A percentile compares a stretch with the other conserved stretches of the same genome.
These are phyloP conservation scores for Dillenia suffruticosa DNA, from an alignment of 164 flowering plant species.

Conservation along the genomic window DNA sequence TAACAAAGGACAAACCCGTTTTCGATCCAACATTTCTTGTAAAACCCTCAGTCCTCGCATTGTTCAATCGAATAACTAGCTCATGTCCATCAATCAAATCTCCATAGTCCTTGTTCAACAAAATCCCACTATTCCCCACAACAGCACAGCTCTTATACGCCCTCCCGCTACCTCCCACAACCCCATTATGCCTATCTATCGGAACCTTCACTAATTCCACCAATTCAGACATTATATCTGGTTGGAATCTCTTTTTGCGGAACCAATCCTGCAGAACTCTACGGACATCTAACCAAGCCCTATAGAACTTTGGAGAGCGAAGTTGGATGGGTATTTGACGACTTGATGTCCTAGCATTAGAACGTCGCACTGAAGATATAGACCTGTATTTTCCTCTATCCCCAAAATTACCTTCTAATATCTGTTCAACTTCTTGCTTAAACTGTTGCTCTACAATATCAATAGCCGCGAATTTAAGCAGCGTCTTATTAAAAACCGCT, in stretches of 20 bases:
- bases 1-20: slow-evolving; percentile 66
- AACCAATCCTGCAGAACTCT: slow-evolving; percentile 55
- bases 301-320: slow-evolving; percentile 46
- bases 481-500: slow-evolving; percentile 47
- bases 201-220: slow-evolving; percentile 40
- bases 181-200: slow-evolving; percentile 34
- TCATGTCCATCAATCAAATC: slow-evolving; percentile 77
- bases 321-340: slow-evolving; percentile 26
- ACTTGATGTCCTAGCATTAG: slow-evolving; percentile 19
- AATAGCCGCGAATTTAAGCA: slow-evolving; percentile 57
- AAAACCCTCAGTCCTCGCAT: slow-evolving; percentile 54
- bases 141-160: slow-evolving; percentile 74
- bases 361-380: slow-evolving; percentile 43
- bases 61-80: slow-evolving; percentile 78
- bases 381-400: slow-evolving; percentile 35
- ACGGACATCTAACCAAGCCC: slow-evolving; percentile 59
- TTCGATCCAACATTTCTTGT: slow-evolving; percentile 66
- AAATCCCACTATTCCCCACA: slow-evolving; percentile 90
- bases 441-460: slow-evolving; percentile 44
- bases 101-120: slow-evolving; percentile 57
- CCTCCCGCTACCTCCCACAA: slow-evolving; percentile 8
- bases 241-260: slow-evolving; percentile 40
- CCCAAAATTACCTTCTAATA: slow-evolving; percentile 56
- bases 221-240: slow-evolving; percentile 62
- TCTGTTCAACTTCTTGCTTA: slow-evolving; percentile 52